phyloP scores from a whole-genome alignment of 805 yeast genomes.

The Tetrapisispora iriomotensis region DNA sequence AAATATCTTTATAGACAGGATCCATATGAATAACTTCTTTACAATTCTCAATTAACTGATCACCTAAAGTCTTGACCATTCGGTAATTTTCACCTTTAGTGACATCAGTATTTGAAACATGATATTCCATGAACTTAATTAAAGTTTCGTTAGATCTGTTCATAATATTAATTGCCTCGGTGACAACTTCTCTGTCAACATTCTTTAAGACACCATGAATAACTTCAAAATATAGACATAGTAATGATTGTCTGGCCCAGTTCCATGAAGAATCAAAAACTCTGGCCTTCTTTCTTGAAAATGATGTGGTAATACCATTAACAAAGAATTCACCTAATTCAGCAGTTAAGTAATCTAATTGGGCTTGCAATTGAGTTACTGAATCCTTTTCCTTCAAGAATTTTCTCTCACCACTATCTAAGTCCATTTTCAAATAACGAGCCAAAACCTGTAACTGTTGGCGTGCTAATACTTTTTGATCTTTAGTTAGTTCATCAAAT shows the following conservation, averaged over 20 bases:
- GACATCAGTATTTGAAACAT: constrained; percentile 49
- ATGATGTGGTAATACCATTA: constrained; percentile 80
- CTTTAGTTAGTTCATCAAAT: constrained; percentile 54
- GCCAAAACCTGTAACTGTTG: constrained; percentile 80
- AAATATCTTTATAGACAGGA: constrained; percentile 93
- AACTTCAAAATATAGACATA: constrained; percentile 88
- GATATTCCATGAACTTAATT: constrained; percentile 94
- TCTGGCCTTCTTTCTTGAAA: constrained; percentile 89
- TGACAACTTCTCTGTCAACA: constrained; percentile 90
- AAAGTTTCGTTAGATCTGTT: constrained; percentile 91
- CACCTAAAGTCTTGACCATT: constrained; percentile 82
- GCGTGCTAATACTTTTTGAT: constrained; percentile 39
- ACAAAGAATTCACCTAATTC: constrained; percentile 93
- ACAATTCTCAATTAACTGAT: constrained; percentile 92
- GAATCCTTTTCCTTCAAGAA: constrained; percentile 72
- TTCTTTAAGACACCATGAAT: constrained; percentile 87
- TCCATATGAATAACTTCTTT: constrained; percentile 66
- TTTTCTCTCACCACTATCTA: constrained; percentile 83
- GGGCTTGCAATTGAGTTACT: constrained; percentile 70
- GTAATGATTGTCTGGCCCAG: constrained; percentile 97
- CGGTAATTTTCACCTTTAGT: constrained; percentile 85
- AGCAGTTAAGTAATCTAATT: constrained; percentile 63
- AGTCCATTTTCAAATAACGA: constrained; percentile 85
- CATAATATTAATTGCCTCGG: constrained; percentile 95
- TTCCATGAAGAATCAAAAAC: constrained; percentile 97